A percentile compares a stretch with the other conserved stretches of the same genome.
phyloP scores from a whole-genome alignment of 73 alveolate genomes.

The Paramecium octaurelia region DNA sequence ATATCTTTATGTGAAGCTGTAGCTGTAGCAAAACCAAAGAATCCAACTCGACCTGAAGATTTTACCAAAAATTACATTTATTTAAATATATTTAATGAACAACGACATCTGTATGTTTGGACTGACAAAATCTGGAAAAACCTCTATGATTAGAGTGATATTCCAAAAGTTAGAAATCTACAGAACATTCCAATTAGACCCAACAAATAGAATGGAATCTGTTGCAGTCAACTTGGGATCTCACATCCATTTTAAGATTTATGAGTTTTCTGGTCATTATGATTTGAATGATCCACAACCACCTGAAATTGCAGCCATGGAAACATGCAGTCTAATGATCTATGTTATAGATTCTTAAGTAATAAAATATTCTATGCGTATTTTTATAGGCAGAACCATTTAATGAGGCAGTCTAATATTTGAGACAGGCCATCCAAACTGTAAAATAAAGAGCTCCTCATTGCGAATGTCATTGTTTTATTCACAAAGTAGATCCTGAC shows the following conservation, averaged over 20 bases:
- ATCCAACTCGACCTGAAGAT: conserved; percentile 9
- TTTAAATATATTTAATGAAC: conserved; percentile 7
- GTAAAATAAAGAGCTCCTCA: not conserved
- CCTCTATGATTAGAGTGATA: conserved; percentile 89
- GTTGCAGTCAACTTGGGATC: conserved; percentile 83
- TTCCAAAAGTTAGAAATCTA: conserved; percentile 90
- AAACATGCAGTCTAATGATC: conserved; percentile 85
- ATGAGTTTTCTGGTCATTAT: conserved; percentile 92
- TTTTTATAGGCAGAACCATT: conserved; percentile 65
- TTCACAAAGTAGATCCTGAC: conserved; percentile 59
- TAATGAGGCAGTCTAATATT: conserved; percentile 58
- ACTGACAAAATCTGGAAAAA: conserved; percentile 76
- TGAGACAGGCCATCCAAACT: conserved; percentile 54
- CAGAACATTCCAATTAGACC: conserved; percentile 86
- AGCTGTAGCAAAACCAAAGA: conserved; percentile 12
- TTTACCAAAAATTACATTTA: conserved; percentile 38
- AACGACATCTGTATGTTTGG: conserved; percentile 46
- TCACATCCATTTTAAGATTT: conserved; percentile 78
- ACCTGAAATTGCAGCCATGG: conserved; percentile 73
- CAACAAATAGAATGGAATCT: conserved; percentile 83
- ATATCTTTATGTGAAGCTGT: conserved; percentile 14
- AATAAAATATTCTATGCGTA: not conserved
- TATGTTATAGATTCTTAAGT: conserved; percentile 87
- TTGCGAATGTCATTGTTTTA: not conserved
- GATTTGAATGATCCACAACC: conserved; percentile 75